Base-by-base conservation (phyloP, 805 yeast species). In the Myxozyma neotropica region DNA sequence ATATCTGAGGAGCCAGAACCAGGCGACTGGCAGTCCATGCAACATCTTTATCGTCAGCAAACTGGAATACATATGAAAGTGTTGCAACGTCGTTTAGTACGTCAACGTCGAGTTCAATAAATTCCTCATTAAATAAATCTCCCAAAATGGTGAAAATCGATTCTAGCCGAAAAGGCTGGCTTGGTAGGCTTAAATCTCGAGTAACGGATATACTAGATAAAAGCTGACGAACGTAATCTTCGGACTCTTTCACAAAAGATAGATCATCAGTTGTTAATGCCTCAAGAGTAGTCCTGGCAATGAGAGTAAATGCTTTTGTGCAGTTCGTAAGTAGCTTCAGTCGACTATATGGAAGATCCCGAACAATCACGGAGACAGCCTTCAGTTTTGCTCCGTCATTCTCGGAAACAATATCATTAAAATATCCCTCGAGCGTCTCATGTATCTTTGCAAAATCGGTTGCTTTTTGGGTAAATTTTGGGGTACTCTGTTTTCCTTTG, bases 211-310 rank as follows among this genome's bases (percentile, higher is more conserved):
- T 12, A 19, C 6, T 13, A n/a, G 48, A 29, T 17, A 57, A 43
- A 5, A 53, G 17, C 12, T 23, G 33, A 12, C 40, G 27, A 13
- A 57, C 46, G 13, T 47, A 39, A 1, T 10, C 21, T 12, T 46
- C 44, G 15, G 47, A 17, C 6, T 21, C 19, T 8, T 39, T 38
- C 8, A 15, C 26, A 42, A 57, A 57, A 10, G 53, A 53, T n/a
- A 53, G 5, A 36, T 57, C 61, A 15, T 53, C 61, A 7, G 57
- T 53, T 17, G 39, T 38, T 15, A 53, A 19, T 3, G 61, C 60
- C 3, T 27, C 33, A 15, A 38, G 15, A 7, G 42, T 21, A 3
- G 31, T 15, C 15, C 21, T 24, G 15, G 36, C 58, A 1, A 27
- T n/a, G 2, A 13, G 17, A 13, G 15, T 15, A 26, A 46, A 27